Conservation (phyloP, 306 rosid species). For the Elaeagnus macrophylla region DNA sequence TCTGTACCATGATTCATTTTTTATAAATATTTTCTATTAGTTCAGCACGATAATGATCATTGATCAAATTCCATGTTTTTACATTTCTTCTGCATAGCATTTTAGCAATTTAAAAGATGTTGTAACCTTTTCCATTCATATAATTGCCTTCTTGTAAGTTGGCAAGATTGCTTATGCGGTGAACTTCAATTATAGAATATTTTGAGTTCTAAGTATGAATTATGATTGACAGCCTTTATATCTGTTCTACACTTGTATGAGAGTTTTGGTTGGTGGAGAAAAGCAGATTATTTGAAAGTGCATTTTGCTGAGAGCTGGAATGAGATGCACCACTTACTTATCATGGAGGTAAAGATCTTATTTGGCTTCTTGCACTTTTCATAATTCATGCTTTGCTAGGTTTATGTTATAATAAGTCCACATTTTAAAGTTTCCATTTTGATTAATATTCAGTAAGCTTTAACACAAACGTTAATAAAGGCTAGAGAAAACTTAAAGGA, state of each 20-base stretch:
- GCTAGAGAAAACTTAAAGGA: too few species aligned
- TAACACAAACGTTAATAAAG: too few species aligned
- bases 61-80: neutral
- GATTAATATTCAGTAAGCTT: too few species aligned
- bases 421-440: too few species aligned
- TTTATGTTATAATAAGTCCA: neutral
- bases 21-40: neutral
- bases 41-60: neutral
- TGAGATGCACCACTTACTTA: constrained; percentile 98
- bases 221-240: constrained; percentile 57
- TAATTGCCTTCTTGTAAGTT: neutral
- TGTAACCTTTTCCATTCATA: neutral
- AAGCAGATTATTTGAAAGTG: constrained; percentile 91
- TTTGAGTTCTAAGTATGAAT: constrained; percentile 8
- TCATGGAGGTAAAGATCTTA: constrained; percentile 73
- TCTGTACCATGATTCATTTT: neutral
- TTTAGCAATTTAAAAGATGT: neutral
- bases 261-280: constrained; percentile 99
- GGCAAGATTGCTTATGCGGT: neutral
- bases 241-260: constrained; percentile 94
- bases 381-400: neutral
- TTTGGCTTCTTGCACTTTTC: neutral
- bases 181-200: neutral
- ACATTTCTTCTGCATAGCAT: neutral
- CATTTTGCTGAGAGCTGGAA: constrained; percentile 99